Evolutionary conservation across 768 basidiomycete species (phyloP).

Genomic region (Scleroderma bovista): DNA sequence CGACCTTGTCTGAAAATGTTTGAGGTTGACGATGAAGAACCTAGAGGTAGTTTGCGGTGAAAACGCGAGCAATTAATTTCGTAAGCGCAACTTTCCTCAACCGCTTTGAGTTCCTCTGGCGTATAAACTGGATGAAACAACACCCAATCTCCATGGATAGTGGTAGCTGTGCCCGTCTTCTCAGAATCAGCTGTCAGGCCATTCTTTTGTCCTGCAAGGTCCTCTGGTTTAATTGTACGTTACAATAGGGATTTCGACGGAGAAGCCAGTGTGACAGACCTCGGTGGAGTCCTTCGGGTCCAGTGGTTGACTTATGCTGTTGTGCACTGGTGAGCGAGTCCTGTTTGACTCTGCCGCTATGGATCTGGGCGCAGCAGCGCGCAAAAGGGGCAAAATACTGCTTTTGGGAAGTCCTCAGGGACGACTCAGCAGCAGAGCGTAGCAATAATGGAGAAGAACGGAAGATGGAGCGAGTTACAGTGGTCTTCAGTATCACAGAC

Average conservation of each 20-base stretch:
- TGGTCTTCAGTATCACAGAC: conserved; percentile 3
- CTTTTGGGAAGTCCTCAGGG: conserved; percentile 2
- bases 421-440: conserved; percentile 6
- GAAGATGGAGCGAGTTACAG: conserved; percentile 4
- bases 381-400: background rate
- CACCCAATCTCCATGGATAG: conserved; percentile 78
- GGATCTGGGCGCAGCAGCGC: conserved; percentile 14
- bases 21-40: conserved; percentile 64
- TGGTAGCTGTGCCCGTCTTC: conserved; percentile 48
- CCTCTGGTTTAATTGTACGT: conserved; percentile 17
- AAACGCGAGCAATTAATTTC: background rate
- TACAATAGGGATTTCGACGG: background rate
- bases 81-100: conserved; percentile 43
- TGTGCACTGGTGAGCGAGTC: conserved; percentile 20
- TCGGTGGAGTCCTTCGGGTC: conserved; percentile 33
- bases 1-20: conserved; percentile 69
- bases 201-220: conserved; percentile 15
- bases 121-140: conserved; percentile 92
- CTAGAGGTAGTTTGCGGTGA: conserved; percentile 29
- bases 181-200: conserved; percentile 22
- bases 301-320: conserved; percentile 18
- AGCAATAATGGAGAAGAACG: conserved; percentile 6
- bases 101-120: conserved; percentile 61
- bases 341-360: conserved; percentile 18
- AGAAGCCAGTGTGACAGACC: conserved; percentile 15